Conservation (phyloP, 2,329 filamentous ascomycete genomes). For the Fusarium mangiferae region DNA sequence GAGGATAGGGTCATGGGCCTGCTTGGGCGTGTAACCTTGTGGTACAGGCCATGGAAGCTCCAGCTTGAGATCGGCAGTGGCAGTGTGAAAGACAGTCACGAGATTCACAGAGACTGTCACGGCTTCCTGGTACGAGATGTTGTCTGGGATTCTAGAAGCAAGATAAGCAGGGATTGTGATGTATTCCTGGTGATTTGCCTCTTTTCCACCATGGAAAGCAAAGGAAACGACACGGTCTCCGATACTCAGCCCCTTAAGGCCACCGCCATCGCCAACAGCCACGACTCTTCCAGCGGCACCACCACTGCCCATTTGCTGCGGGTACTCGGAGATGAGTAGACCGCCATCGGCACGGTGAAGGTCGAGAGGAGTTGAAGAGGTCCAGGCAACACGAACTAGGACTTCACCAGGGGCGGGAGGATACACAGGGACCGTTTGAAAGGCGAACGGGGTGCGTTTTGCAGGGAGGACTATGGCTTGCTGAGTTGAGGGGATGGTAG, state of each 20-base stretch:
- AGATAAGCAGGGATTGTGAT: slow-evolving; percentile 62
- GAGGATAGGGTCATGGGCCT: slow-evolving; percentile 54
- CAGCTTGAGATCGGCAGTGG: slow-evolving; percentile 60
- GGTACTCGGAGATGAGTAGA: slow-evolving; percentile 60
- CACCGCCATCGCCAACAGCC: slow-evolving; percentile 55
- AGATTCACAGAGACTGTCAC: slow-evolving; percentile 67
- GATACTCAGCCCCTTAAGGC: slow-evolving; percentile 55
- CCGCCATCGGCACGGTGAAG: slow-evolving; percentile 71
- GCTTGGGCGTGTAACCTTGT: slow-evolving; percentile 49
- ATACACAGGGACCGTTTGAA: slow-evolving; percentile 60
- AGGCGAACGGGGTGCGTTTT: slow-evolving; percentile 59
- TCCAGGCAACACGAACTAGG: slow-evolving; percentile 65
- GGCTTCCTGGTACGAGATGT: slow-evolving; percentile 56
- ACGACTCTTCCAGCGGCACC: slow-evolving; percentile 64
- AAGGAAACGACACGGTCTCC: slow-evolving; percentile 69
- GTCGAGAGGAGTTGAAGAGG: slow-evolving; percentile 69
- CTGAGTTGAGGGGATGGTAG: slow-evolving; percentile 67
- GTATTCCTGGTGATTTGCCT: slow-evolving; percentile 67
- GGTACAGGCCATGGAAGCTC: slow-evolving; percentile 68
- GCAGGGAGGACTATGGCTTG: slow-evolving; percentile 70
- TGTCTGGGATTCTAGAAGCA: slow-evolving; percentile 57
- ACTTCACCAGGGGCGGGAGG: slow-evolving; percentile 59
- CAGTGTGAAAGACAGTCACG: slow-evolving; percentile 68
- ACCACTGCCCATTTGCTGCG: slow-evolving; percentile 62
- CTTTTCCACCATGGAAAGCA: slow-evolving; percentile 56